Conservation (phyloP, 345 rosid species). For the Nephelium lappaceum region DNA sequence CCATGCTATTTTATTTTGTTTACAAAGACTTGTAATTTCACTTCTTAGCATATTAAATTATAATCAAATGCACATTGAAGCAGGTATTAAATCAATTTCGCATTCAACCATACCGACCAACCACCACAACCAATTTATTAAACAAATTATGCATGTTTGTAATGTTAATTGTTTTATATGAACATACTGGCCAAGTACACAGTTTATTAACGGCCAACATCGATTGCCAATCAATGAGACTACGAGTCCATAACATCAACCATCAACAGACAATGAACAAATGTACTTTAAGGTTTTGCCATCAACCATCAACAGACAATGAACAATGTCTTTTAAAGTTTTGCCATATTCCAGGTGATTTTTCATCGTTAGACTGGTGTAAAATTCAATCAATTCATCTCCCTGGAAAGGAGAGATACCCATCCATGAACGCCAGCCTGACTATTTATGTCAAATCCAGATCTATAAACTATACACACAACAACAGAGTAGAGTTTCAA, state of each 20-base stretch:
- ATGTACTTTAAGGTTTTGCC: neutral
- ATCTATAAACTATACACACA: conserved; percentile 29
- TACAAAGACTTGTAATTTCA: neutral
- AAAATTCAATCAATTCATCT: conserved; percentile 7
- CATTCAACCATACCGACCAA: neutral
- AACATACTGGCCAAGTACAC: neutral
- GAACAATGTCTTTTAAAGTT: neutral
- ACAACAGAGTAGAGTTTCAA: neutral
- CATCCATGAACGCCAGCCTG: neutral
- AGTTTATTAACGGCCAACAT: neutral
- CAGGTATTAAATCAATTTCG: no score
- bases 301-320: neutral
- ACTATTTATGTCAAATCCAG: conserved; percentile 8
- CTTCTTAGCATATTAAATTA: neutral
- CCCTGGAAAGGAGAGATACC: neutral
- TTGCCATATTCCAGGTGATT: neutral
- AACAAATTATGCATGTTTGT: neutral
- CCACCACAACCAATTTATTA: neutral
- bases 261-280: neutral
- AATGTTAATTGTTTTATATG: neutral
- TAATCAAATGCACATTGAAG: no score
- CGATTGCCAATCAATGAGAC: neutral
- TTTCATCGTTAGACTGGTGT: neutral
- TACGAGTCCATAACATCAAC: no score
- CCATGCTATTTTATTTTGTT: neutral